Conservation (phyloP, 306 rosid genomes). For the Rosa persica region DNA sequence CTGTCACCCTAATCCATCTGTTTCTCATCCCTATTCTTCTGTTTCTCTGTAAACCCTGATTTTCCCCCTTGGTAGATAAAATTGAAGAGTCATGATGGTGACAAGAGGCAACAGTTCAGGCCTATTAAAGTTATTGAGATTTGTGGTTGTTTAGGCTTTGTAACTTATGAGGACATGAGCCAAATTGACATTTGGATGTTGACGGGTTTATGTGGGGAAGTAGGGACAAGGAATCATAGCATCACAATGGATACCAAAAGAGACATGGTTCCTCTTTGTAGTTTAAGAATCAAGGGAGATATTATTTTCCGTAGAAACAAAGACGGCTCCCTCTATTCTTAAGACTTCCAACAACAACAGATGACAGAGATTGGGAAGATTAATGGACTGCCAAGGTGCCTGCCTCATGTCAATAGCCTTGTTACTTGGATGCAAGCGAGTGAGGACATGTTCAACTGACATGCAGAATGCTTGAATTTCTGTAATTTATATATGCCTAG, state of each 20-base stretch:
- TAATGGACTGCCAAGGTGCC: not conserved
- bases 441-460: not conserved
- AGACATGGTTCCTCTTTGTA: slow-evolving; percentile 42
- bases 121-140: slow-evolving; percentile 37
- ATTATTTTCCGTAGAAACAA: slow-evolving; percentile 38
- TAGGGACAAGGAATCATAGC: slow-evolving; percentile 46
- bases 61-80: too few species aligned
- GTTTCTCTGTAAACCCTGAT: too few species aligned
- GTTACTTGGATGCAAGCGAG: not conserved
- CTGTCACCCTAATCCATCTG: too few species aligned
- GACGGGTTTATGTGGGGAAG: slow-evolving; percentile 34
- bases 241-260: slow-evolving; percentile 29
- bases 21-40: too few species aligned
- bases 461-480: not conserved
- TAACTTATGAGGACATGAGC: slow-evolving; percentile 26
- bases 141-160: slow-evolving; percentile 27
- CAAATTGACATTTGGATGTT: slow-evolving; percentile 49
- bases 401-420: slow-evolving; percentile 49
- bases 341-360: slow-evolving; percentile 31
- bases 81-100: slow-evolving; percentile 13
- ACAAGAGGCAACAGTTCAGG: slow-evolving; percentile 22
- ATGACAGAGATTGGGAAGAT: slow-evolving; percentile 30
- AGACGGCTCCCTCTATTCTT: slow-evolving; percentile 37
- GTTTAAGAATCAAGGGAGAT: slow-evolving; percentile 41
- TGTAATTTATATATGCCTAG: too few species aligned